Evolutionary conservation across 2,329 filamentous ascomycete species (phyloP).

Genomic region (Verticillium nubilum): DNA sequence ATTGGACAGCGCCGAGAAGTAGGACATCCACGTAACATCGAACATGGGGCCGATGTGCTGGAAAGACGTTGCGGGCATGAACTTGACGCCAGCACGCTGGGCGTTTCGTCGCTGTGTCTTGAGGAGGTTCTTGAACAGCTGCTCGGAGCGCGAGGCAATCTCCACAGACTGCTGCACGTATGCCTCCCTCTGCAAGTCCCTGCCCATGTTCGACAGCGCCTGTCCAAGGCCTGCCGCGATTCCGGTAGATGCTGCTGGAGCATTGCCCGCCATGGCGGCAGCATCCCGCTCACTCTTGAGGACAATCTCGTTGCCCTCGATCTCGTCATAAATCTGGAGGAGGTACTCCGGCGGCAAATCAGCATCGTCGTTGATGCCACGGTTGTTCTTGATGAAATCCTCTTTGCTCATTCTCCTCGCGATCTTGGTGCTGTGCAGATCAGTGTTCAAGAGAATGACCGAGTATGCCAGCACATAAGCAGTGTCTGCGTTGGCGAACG

Average conservation of each 20-base stretch:
- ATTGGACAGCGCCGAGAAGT: slow-evolving; percentile 88
- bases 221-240: slow-evolving; percentile 81
- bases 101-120: slow-evolving; percentile 81
- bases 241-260: slow-evolving; percentile 55
- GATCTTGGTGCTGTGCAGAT: slow-evolving; percentile 87
- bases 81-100: slow-evolving; percentile 62
- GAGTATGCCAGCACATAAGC: slow-evolving; percentile 95
- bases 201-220: slow-evolving; percentile 83
- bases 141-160: slow-evolving; percentile 67
- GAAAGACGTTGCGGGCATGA: slow-evolving; percentile 88
- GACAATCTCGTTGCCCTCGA: slow-evolving; percentile 86
- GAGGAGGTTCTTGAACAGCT: slow-evolving; percentile 90
- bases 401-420: slow-evolving; percentile 84
- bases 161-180: slow-evolving; percentile 95
- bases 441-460: slow-evolving; percentile 93
- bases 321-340: slow-evolving; percentile 85
- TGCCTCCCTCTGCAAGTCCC: slow-evolving; percentile 86
- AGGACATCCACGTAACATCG: slow-evolving; percentile 98
- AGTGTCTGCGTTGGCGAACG: slow-evolving; percentile 96
- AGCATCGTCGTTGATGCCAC: slow-evolving; percentile 94
- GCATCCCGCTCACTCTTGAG: slow-evolving; percentile 87
- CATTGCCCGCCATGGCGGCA: slow-evolving; percentile 70
- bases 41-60: slow-evolving; percentile 98
- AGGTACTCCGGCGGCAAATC: slow-evolving; percentile 93
- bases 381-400: slow-evolving; percentile 98